Evolutionary conservation across 2,329 filamentous ascomycete species (phyloP), one percentile per base, ranked within the genome.

Genomic region (Verticillium dahliae): DNA sequence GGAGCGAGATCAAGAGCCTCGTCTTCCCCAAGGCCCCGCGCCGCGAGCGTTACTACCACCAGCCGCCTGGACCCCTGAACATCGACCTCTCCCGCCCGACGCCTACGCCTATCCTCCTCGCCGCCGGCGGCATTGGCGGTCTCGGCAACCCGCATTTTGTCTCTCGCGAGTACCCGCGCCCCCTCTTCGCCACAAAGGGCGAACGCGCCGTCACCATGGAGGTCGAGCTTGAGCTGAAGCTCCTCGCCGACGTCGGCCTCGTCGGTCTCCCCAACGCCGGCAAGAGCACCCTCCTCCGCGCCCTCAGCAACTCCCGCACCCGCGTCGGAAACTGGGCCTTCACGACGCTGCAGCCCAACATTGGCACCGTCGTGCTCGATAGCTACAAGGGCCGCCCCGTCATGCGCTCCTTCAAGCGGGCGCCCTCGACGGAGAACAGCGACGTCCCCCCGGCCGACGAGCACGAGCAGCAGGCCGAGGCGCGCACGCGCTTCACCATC

Each of bases 241-340:
- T 99, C 10, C 86, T 99, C 50, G 95, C 95, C 5, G 95, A 99
- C 74, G 90, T 99, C 7, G 95, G 95, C 0, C 83, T 99, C 2
- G 95, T 99, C 15, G 95, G 95, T 1, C 84, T 98, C 15, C 95
- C 95, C 1, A 99, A 99, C 73, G 95, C 94, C 4, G 95, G 95
- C 9, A 99, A 99, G 76, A 96, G 91, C 72, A 98, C 95, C 0
- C 82, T 99, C 1, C 83, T 98, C 15, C 88, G 95, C 18, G 89
- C 93, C 3, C 79, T 99, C 68, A 96, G 89, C 69, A 93, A 93
- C 73, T 96, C 91, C 72, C 89, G 92, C 63, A 91, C 95, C 1
- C 86, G 95, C 45, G 87, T 99, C 35, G 95, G 95, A 50, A 88
- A 90, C 72, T 99, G 95, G 95, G 94, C 92, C 10, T 99, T 99